Evolutionary conservation across 306 rosid species (phyloP).

Genomic region (Trifolium pratense): DNA sequence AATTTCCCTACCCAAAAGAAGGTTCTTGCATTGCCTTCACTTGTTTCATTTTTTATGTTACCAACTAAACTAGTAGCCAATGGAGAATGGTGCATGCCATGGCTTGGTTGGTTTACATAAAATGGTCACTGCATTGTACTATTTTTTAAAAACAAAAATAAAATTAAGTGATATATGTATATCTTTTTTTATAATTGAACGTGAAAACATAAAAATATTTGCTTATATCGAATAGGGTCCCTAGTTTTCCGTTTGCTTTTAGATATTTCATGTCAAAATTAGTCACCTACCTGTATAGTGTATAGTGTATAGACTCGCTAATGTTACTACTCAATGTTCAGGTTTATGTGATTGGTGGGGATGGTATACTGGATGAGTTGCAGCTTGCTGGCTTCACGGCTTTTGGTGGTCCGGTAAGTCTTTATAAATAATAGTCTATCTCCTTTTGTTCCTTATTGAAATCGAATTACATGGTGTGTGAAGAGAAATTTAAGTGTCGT

Average conservation of each 20-base stretch:
- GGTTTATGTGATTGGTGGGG: conserved; percentile 90
- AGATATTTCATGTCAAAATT: neutral
- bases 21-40: conserved; percentile 46
- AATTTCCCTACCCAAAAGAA: conserved; percentile 72
- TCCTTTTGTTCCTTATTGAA: neutral
- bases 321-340: conserved; percentile 44
- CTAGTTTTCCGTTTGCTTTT: neutral
- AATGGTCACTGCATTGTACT: neutral
- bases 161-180: neutral
- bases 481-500: conserved; percentile 10
- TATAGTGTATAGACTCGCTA: neutral
- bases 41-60: neutral
- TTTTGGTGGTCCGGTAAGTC: conserved; percentile 91
- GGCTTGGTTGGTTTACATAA: neutral
- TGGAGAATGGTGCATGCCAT: neutral
- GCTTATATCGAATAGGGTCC: neutral
- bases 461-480: neutral
- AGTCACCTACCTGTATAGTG: neutral
- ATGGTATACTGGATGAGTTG: conserved; percentile 88
- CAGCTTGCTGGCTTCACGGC: conserved; percentile 86
- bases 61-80: neutral
- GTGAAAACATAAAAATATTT: conserved; percentile 2
- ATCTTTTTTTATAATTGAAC: neutral
- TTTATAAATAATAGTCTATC: neutral
- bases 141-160: neutral